A percentile compares a stretch with the other conserved stretches of the same genome.
Evolutionary conservation across 2,329 filamentous ascomycete genomes (phyloP).

Genomic region (Beauveria sp.): DNA sequence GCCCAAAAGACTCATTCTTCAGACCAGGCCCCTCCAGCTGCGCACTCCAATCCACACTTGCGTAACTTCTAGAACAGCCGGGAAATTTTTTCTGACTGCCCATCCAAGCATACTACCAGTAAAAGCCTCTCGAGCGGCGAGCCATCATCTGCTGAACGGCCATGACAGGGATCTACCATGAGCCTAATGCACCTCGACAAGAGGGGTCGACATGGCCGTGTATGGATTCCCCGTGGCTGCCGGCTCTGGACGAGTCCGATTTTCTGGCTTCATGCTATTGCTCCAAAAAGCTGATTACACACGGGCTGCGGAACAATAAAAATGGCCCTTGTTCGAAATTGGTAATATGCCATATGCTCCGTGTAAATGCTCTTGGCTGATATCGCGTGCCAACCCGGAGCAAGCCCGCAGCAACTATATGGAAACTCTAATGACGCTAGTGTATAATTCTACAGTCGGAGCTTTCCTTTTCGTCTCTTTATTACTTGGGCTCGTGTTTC

Average conservation of each 20-base stretch:
- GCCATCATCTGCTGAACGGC: neutral
- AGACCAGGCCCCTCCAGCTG: neutral
- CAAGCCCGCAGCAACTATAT: neutral
- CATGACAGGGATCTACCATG: slow-evolving; percentile 4
- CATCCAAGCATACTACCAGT: too few species aligned
- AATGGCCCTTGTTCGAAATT: neutral
- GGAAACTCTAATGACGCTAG: neutral
- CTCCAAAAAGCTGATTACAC: neutral
- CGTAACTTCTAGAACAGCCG: slow-evolving; percentile 4
- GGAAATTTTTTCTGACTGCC: slow-evolving; percentile 2
- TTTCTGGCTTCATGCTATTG: neutral
- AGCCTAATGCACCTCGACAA: slow-evolving; percentile 5
- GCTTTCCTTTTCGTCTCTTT: neutral
- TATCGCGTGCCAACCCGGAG: neutral
- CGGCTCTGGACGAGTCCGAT: neutral
- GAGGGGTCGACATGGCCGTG: neutral
- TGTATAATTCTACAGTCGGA: neutral
- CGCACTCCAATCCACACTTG: neutral
- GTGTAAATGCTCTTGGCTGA: neutral
- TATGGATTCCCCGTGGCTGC: neutral
- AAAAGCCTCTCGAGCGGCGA: too few species aligned
- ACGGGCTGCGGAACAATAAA: neutral
- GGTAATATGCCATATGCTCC: neutral
- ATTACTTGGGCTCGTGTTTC: neutral
- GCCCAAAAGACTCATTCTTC: slow-evolving; percentile 4